Conservation (phyloP, 192 early-diverging fungal genomes). For the Coemansia sp. region DNA sequence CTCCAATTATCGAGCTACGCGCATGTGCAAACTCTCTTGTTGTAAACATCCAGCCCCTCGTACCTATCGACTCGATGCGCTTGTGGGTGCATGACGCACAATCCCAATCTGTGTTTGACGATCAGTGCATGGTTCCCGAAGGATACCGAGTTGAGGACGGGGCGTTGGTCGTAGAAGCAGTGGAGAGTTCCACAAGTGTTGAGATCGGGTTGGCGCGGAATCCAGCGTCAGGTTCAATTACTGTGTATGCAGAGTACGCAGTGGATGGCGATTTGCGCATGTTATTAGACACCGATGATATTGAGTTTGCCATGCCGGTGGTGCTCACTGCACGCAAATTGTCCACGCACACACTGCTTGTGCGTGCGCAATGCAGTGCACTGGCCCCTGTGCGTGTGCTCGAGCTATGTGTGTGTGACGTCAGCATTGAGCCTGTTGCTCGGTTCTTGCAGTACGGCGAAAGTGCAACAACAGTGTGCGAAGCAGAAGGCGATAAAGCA, state of each 20-base stretch:
- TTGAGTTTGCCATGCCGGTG: conserved; percentile 24
- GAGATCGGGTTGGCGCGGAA: conserved; percentile 3
- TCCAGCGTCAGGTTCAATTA: conserved; percentile 3
- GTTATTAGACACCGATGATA: conserved; percentile 9
- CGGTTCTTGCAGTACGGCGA: conserved; percentile 24
- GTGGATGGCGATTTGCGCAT: conserved; percentile 6
- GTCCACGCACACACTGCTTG: background rate
- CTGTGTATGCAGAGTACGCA: conserved; percentile 20
- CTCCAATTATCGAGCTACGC: background rate
- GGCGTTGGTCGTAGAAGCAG: conserved; percentile 10
- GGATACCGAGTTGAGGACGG: conserved; percentile 1
- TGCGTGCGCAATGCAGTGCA: conserved; percentile 20
- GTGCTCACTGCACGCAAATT: conserved; percentile 3
- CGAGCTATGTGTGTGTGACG: background rate
- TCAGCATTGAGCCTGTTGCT: background rate
- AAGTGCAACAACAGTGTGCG: conserved; percentile 13
- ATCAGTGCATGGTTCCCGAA: background rate
- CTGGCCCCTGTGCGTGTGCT: conserved; percentile 10
- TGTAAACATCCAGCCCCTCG: background rate
- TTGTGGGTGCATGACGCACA: conserved; percentile 25
- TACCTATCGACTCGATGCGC: conserved; percentile 12
- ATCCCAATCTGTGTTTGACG: conserved; percentile 11
- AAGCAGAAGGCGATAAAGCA: background rate
- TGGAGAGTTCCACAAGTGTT: background rate
- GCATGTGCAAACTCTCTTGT: conserved; percentile 10